Evolutionary conservation across 2,329 filamentous ascomycete species (phyloP), one percentile per base, ranked within the genome.

Genomic region (Penicillium sp.): DNA sequence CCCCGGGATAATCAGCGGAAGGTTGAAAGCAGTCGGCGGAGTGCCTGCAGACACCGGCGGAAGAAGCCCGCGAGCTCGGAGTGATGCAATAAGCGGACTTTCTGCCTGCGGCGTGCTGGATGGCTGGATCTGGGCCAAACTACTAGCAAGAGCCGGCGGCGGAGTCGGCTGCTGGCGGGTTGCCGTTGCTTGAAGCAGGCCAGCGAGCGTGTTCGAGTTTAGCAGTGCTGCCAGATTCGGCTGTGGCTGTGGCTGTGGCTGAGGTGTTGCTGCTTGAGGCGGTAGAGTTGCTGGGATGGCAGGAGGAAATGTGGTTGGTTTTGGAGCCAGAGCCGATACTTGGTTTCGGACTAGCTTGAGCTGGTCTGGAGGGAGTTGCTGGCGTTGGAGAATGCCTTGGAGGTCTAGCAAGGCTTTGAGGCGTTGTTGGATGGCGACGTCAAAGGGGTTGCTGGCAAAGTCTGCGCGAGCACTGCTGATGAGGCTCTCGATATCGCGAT

Each of bases 401-500:
- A 97, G 82, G 73, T 94, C 90, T 74, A 92, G 79, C 65, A 97
- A 83, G 61, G 91, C 91, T 76, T 90, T 89, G 68, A 96, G 79
- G 75, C 89, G 90, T 68, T 84, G 87, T 71, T 90, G 87, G 69
- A 90, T 81, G 74, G 85, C 83, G 74, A 81, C 75, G 78, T 96
- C 89, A 79, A 87, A 83, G 59, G 88, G 88, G 71, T 86, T 90
- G 63, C 83, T 83, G 63, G 87, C 86, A 76, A 90, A 88, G 67
- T 91, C 87, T 63, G 81, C 80, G 75, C 87, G 87, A 62, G 88
- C 86, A 64, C 83, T 83, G 67, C 81, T 75, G 71, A 96, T 90
- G 65, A 96, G 80, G 67, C 83, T 85, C 66, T 89, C 85, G 71
- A 97, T 87, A 76, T 97, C 91, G 77, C 83, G 83, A 75, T 90